Evolutionary conservation across 164 flowering plant genomes (phyloP), one percentile per base, ranked within the genome.

Genomic region (Vitis rupestris): DNA sequence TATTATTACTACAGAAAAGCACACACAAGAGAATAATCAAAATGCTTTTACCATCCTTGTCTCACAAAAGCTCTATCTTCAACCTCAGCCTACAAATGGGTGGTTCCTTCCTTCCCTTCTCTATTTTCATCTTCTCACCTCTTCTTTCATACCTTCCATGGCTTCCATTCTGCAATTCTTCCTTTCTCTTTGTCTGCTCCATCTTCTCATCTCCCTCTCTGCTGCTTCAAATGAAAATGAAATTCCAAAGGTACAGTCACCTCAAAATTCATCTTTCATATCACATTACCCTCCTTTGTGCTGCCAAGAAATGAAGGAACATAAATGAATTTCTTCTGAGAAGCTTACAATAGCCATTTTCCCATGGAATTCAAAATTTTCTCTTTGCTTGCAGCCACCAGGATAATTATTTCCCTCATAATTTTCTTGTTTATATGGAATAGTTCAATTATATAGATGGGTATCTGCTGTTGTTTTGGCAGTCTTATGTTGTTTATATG

Each of bases 401-500:
- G 2, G 27, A 23, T 23, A 23, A 23, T 23, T 2, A 23, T 23
- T 23, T 23, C 0, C 44, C 44, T 37, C 44, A 37, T 37, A 37
- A 6, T 37, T 37, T 37, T 37, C 44, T 37, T 37, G 44, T 37
- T 37, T 37, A 6, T 23, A 23, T 23, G 27, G 27, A 23, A 23
- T 23, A 23, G 27, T 23, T 23, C 27, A 23, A 23, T 23, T 23
- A 37, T 37, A 3, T 37, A 37, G 4, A 37, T 37, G 44, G 44
- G 44, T 37, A 37, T 37, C 6, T 37, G 4, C 44, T 37, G 44
- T 37, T 37, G 4, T 8, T 53, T 59, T 64, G n/a, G 74, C 83
- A 92, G 96, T 72, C 77, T 68, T 85, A 92, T 79, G 80, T 92
- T 67, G 90, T 90, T 3, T 92, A 92, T 52, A 89, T 92, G 97